A percentile compares a stretch with the other conserved stretches of the same genome.
Conservation (phyloP, 768 basidiomycete species). For the Hericium coralloides region DNA sequence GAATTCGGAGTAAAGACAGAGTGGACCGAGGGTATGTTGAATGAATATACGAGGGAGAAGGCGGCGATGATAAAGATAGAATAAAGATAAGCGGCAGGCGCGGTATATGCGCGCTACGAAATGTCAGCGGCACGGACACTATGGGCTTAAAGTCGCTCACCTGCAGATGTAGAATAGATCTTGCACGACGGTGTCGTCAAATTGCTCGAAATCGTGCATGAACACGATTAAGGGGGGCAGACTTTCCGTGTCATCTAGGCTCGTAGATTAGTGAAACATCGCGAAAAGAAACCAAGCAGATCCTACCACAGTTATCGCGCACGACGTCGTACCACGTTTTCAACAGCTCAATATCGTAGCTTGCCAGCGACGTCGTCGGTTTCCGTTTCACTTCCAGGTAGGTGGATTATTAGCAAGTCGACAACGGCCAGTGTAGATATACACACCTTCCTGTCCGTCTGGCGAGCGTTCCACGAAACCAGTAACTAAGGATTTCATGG, state of each 20-base stretch:
- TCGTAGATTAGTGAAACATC: conserved; percentile 4
- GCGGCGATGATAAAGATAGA: conserved; percentile 48
- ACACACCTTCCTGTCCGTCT: conserved; percentile 11
- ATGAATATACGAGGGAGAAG: conserved; percentile 42
- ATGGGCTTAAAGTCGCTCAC: conserved; percentile 22
- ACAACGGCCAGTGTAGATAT: no score
- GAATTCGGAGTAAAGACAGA: conserved; percentile 47
- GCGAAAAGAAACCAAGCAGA: background rate
- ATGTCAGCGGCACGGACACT: background rate
- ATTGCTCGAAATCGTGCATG: conserved; percentile 69
- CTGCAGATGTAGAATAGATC: conserved; percentile 69
- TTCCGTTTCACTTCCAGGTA: conserved; percentile 35
- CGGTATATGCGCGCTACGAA: conserved; percentile 39
- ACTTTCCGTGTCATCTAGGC: conserved; percentile 11
- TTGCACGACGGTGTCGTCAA: conserved; percentile 52
- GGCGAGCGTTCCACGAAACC: conserved; percentile 11
- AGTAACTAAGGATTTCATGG: conserved; percentile 14
- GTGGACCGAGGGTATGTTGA: conserved; percentile 50
- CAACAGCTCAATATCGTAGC: conserved; percentile 53
- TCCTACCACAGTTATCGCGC: conserved; percentile 15
- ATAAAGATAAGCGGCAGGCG: conserved; percentile 58
- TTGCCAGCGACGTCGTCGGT: conserved; percentile 42
- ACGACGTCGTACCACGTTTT: conserved; percentile 48
- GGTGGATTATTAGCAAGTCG: background rate
- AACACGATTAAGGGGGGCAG: conserved; percentile 43